Evolutionary conservation across 1,139 yeast species (phyloP), one percentile per base, ranked within the genome.

Genomic region (Ogataea hybrid): DNA sequence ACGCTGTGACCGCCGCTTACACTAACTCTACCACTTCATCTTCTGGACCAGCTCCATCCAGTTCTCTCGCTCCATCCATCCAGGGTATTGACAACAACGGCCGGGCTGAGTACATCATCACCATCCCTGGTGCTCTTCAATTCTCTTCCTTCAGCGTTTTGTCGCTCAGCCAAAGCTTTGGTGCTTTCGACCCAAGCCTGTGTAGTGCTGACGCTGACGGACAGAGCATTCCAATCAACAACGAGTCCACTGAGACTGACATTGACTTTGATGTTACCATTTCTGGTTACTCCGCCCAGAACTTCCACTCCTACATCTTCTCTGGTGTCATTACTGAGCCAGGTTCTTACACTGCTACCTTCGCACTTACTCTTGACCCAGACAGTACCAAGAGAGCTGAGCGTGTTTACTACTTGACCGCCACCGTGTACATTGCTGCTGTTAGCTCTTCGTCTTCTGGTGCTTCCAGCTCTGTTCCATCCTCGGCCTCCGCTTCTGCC

Each of bases 321-420:
- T 47, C 48, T 38, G 41, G 14, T 11, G 23, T 27, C 14, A 7
- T 31, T 29, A 35, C 29, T 14, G 33, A 32, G 21, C 47, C 49
- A 35, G 56, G 54, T 41, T n/a, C 35, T 33, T 50, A 48, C 44
- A 27, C 38, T 20, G 53, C 49, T 35, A 11, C 32, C 32, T 51
- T 52, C 40, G 54, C 51, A 37, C 21, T 49, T 30, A 46, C 54
- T 25, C 25, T 49, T 20, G 45, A 49, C 43, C 43, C 47, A 28
- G 22, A 38, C 16, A 38, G 36, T 28, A n/a, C 47, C 10, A 52
- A 52, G 53, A 50, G 56, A 49, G 54, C 44, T 39, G 41, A 36
- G 35, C 35, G 35, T n/a, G 51, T 50, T 21, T 52, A 32, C 53
- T 51, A 51, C 50, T 35, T 53, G 42, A 37, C 53, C 40, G 56